Base-by-base conservation (phyloP, 148 eudicot genomes). In the Camellia granthamiana region DNA sequence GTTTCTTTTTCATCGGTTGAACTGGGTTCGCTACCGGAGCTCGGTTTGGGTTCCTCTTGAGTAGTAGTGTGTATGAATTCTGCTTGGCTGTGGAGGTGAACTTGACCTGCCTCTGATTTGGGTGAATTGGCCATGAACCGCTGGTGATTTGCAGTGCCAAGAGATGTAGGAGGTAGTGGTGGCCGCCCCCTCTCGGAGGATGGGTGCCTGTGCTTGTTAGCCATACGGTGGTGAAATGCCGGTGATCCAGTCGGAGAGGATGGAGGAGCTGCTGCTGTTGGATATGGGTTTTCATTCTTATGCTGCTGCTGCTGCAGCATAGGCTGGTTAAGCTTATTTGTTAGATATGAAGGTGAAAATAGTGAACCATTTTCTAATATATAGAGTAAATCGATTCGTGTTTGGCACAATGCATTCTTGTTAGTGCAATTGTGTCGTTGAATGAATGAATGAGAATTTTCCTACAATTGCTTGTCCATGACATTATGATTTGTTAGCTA, bases 1-100 rank as follows among this genome's bases (percentile, higher is more conserved):
- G 12, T 41, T n/a, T 63, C 65, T 21, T 13, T 64, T 65, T 66
- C 69, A 63, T 51, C 72, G 38, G 51, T 3, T 72, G 70, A 73
- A 6, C 69, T 64, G 62, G 62, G 30, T 58, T 59, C 75, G 5
- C 38, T 69, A 18, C 19, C 3, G 18, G 15, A 51, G 3, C 64
- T 69, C 38, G 66, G 76, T 72, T 79, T 70, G 14, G 42, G 61
- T 23, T 71, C 69, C 19, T 46, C 81, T 14, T 59, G 58, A n/a
- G 19, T 21, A 21, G 3, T 11, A 19, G 30, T 44, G 5, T 72
- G 81, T 42, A 79, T 44, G 54, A 69, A 70, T 68, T 60, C 81
- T 15, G 81, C 46, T 19, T 79, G 81, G 49, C 55, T 64, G 15
- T 69, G 76, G 46, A 79, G 61, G 13, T 72, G 77, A 72, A 79